Base-by-base conservation (phyloP, 306 rosid genomes). In the Medicago lupulina region DNA sequence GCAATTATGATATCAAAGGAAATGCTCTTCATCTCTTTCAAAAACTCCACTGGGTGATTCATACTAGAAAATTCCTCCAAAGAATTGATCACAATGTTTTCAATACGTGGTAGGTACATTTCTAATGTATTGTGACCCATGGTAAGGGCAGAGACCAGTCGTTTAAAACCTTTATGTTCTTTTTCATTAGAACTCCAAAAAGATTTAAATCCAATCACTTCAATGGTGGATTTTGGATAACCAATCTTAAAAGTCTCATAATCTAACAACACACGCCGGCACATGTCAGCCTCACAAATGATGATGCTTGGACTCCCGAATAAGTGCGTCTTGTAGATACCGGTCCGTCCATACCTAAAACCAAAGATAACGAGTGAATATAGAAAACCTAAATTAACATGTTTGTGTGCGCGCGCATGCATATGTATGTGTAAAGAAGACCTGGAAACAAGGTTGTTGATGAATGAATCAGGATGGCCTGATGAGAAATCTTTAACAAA, bases 41-140 rank as follows among this genome's bases (percentile, higher is more conserved):
- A 36, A 1, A 54, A 14, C 65, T 17, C 53, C 18, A 71, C 4
- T 0, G 53, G 66, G 3, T 55, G 66, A 18, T 18, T 53, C 14
- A 38, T 54, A 14, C 76, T 54, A 0, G 79, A 71, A 77, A 81
- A 47, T 51, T 78, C 76, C 5, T 85, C 79, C 38, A 75, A n/a
- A 2, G 67, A 62, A 12, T 49, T 49, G 0, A 49, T 16, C 16
- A 70, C 67, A 2, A 63, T 79, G 11, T 67, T 58, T 39, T 85
- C 84, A 0, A 85, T 75, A 2, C 64, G 73, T 1, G 72, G 34
- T 0, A 82, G 5, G 17, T 82, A 72, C 44, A 36, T 18, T 0
- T 64, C 67, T 3, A 77, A 55, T 0, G 78, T 67, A 2, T 49
- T 40, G 49, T 81, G 53, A 8, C 83, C 83, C 7, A 39, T 9